Conservation (phyloP, 805 yeast genomes). For the Ogataea saltuana region DNA sequence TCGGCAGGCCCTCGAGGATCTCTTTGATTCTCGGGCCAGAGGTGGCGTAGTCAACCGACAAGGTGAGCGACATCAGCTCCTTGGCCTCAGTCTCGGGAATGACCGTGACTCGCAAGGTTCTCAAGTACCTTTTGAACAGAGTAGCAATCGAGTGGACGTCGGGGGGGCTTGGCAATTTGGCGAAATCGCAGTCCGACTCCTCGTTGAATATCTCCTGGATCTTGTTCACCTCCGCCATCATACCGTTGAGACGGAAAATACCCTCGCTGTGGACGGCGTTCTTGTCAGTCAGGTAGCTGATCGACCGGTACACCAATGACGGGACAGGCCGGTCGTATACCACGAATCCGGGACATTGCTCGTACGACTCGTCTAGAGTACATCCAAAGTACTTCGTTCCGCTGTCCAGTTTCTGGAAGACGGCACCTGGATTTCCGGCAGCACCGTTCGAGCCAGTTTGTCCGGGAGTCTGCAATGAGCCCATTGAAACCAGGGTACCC, state of each 20-base stretch:
- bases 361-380: conserved; percentile 53
- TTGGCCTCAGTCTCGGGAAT: conserved; percentile 48
- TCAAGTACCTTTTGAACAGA: conserved; percentile 73
- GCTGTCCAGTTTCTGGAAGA: conserved; percentile 27
- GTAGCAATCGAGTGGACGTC: conserved; percentile 91
- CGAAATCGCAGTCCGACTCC: conserved; percentile 68
- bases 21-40: conserved; percentile 31
- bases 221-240: conserved; percentile 70
- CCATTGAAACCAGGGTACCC: conserved; percentile 23
- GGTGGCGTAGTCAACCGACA: conserved; percentile 26
- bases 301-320: conserved; percentile 72
- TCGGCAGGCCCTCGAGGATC: conserved; percentile 49
- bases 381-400: conserved; percentile 56
- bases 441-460: conserved; percentile 7
- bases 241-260: conserved; percentile 86
- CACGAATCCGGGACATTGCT: conserved; percentile 50
- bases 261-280: conserved; percentile 88
- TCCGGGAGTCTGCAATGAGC: too few relatives aligned
- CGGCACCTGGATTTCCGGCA: conserved; percentile 12
- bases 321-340: conserved; percentile 55
- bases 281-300: conserved; percentile 62
- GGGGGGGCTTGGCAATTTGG: conserved; percentile 43
- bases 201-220: conserved; percentile 70
- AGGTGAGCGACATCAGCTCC: conserved; percentile 38
- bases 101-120: conserved; percentile 75